phyloP scores from a whole-genome alignment of 345 rosid genomes.

The Noccaea bulbosa region DNA sequence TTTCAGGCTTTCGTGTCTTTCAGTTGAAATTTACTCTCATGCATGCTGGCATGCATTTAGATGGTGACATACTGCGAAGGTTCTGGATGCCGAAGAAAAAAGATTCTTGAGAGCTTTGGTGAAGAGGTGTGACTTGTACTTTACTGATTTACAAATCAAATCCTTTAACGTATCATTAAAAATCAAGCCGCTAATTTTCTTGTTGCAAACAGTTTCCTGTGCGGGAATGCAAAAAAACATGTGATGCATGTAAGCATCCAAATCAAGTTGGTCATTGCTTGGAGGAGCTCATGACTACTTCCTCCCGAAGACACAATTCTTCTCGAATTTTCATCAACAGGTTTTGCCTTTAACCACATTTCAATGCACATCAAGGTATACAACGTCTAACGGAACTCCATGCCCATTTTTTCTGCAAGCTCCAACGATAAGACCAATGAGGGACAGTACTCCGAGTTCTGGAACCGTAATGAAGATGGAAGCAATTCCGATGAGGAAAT shows the following conservation, averaged over 20 bases:
- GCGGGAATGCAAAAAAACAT: constrained; percentile 68
- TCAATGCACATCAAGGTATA: neutral
- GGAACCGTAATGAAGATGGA: constrained; percentile 85
- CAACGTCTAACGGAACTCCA: neutral
- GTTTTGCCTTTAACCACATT: constrained; percentile 40
- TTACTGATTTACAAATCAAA: constrained; percentile 5
- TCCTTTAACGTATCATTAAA: neutral
- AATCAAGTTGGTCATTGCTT: constrained; percentile 59
- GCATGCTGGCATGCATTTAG: constrained; percentile 48
- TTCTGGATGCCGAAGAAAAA: constrained; percentile 91
- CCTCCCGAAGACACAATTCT: constrained; percentile 60
- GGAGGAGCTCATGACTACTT: constrained; percentile 62
- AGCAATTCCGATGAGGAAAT: constrained; percentile 87
- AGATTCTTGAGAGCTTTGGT: constrained; percentile 87
- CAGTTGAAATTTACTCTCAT: constrained; percentile 26
- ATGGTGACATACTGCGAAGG: constrained; percentile 89
- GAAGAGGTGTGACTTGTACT: constrained; percentile 74
- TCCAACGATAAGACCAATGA: constrained; percentile 48
- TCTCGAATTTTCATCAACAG: constrained; percentile 63
- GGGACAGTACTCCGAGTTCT: constrained; percentile 76
- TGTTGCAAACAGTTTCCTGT: constrained; percentile 55
- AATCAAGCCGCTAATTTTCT: constrained; percentile 5
- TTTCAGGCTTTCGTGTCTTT: constrained; percentile 12
- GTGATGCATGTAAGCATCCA: constrained; percentile 93
- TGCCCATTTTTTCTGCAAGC: constrained; percentile 50